phyloP scores from a whole-genome alignment of 2,329 filamentous ascomycete genomes.

The Septoria linicola region DNA sequence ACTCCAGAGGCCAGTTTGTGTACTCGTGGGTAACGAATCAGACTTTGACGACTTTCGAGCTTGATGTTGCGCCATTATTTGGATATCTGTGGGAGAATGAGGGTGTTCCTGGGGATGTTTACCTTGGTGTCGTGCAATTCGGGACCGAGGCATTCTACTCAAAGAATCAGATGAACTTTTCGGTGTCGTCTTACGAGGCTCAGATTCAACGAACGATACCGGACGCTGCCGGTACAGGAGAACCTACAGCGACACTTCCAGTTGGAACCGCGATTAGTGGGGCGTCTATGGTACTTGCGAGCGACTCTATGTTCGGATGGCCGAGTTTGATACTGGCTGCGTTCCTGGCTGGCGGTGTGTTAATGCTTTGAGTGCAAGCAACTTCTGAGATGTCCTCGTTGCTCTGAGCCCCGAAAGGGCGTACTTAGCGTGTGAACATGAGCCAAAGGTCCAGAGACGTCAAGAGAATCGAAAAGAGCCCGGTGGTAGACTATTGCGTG shows the following conservation, averaged over 20 bases:
- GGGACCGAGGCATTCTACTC: conserved; percentile 23
- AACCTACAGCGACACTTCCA: conserved; percentile 14
- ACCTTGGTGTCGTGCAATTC: conserved; percentile 22
- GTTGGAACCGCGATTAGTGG: conserved; percentile 9
- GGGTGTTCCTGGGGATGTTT: conserved; percentile 17
- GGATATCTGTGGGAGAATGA: conserved; percentile 14
- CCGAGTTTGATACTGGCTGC: not conserved
- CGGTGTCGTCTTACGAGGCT: conserved; percentile 16
- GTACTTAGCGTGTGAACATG: too few species aligned
- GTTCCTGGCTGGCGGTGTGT: too few species aligned
- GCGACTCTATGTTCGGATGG: not conserved
- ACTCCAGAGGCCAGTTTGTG: conserved; percentile 21
- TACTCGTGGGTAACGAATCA: conserved; percentile 25
- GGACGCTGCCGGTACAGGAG: conserved; percentile 3
- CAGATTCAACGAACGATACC: conserved; percentile 2
- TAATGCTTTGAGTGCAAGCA: too few species aligned
- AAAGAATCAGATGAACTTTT: conserved; percentile 21
- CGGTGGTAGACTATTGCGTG: too few species aligned
- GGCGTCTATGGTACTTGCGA: not conserved
- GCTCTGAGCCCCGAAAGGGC: too few species aligned
- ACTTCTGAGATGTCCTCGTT: too few species aligned
- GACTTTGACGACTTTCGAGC: conserved; percentile 19
- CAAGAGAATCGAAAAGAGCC: too few species aligned
- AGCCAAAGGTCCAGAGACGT: too few species aligned
- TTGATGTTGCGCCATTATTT: conserved; percentile 24